These are phyloP conservation scores for Alternaria viburni DNA, from an alignment of 2,329 filamentous ascomycete genomes.

Conservation along the genomic window DNA sequence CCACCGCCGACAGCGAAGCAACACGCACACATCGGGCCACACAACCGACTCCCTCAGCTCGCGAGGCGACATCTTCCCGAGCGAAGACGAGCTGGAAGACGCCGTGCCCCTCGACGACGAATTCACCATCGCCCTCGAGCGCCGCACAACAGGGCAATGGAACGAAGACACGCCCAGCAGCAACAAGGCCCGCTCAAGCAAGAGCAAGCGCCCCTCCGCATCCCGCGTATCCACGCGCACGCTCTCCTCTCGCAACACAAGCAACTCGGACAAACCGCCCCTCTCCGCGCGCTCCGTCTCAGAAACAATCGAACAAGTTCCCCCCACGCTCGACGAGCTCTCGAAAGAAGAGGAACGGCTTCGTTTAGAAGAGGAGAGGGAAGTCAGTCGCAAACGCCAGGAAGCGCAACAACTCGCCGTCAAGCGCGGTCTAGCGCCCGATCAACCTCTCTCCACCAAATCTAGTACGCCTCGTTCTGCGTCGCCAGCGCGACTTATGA, in stretches of 20 bases:
- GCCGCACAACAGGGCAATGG: constrained; percentile 64
- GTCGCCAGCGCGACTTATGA: constrained; percentile 20
- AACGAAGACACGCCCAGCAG: constrained; percentile 75
- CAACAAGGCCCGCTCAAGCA: constrained; percentile 61
- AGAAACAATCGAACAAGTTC: constrained; percentile 42
- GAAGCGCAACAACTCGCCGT: constrained; percentile 63
- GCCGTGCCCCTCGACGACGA: constrained; percentile 92
- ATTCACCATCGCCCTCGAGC: constrained; percentile 81
- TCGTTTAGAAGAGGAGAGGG: constrained; percentile 62
- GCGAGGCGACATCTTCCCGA: constrained; percentile 87
- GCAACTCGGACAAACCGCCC: constrained; percentile 27
- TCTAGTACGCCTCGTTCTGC: constrained; percentile 14
- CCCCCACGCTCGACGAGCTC: constrained; percentile 61
- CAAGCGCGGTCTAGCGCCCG: constrained; percentile 57
- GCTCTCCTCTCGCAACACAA: constrained; percentile 54
- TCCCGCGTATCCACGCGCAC: constrained; percentile 56
- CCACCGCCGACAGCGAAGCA: constrained; percentile 70
- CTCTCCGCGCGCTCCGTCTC: constrained; percentile 34
- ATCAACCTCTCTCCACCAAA: constrained; percentile 16
- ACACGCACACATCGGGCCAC: constrained; percentile 77
- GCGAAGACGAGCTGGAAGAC: constrained; percentile 85
- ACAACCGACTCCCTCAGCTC: constrained; percentile 88
- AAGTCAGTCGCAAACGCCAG: constrained; percentile 59
- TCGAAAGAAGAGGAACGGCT: constrained; percentile 64
- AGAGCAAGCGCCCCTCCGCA: constrained; percentile 52